These are phyloP conservation scores for Mycena leptocephala DNA, from an alignment of 768 basidiomycete species.

Conservation along the genomic window DNA sequence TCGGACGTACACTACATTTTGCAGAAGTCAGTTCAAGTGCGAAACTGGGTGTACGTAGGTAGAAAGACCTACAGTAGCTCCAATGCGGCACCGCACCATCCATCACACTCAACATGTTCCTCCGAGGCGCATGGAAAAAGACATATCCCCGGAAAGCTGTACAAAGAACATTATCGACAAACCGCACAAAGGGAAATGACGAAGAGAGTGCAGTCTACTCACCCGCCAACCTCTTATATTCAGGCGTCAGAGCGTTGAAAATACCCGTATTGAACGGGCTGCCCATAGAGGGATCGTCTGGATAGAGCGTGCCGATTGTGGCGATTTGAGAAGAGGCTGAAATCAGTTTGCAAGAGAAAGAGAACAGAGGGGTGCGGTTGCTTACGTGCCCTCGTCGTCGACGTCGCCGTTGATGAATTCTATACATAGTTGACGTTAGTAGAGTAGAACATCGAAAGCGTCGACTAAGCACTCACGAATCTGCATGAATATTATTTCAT, in stretches of 20 bases:
- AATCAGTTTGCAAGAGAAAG: not conserved
- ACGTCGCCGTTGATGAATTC: not conserved
- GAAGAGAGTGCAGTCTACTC: not conserved
- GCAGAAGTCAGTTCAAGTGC: too few species aligned
- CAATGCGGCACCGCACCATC: not conserved
- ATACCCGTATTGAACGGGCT: not conserved
- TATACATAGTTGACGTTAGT: not conserved
- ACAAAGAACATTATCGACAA: not conserved
- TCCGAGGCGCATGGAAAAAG: not conserved
- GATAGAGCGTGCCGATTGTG: not conserved
- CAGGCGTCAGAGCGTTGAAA: not conserved
- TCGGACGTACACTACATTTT: not conserved
- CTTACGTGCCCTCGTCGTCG: not conserved
- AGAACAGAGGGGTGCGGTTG: not conserved
- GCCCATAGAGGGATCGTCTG: not conserved
- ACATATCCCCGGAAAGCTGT: not conserved
- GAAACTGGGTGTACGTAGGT: not conserved
- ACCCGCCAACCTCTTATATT: not conserved
- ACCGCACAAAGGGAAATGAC: not conserved
- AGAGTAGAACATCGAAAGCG: not conserved
- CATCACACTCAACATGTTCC: not conserved
- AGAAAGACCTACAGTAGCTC: not conserved
- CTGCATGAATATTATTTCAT: not conserved
- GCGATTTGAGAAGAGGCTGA: not conserved
- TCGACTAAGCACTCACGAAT: not conserved